These are phyloP conservation scores for Fusarium sp. DNA, from an alignment of 2,329 filamentous ascomycete species.

Conservation along the genomic window DNA sequence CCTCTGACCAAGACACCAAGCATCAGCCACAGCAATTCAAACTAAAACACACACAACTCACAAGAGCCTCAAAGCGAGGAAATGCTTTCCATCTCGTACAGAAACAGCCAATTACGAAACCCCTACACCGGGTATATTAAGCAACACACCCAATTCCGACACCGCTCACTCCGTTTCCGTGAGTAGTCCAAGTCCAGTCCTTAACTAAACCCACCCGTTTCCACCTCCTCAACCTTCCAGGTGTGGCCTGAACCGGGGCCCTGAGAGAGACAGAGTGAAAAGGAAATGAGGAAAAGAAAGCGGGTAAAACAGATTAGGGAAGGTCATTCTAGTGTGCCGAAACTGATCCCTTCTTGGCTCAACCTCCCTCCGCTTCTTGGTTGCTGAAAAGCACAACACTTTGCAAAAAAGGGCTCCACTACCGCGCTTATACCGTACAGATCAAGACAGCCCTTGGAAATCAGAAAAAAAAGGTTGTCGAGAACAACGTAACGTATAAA, in stretches of 20 bases:
- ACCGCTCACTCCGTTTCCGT: constrained; percentile 40
- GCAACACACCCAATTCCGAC: constrained; percentile 36
- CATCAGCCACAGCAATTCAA: neutral
- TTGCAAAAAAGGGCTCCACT: constrained; percentile 10
- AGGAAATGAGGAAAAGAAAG: constrained; percentile 19
- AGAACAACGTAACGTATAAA: constrained; percentile 1
- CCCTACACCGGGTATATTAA: constrained; percentile 45
- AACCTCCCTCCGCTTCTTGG: constrained; percentile 11
- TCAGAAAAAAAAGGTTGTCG: constrained; percentile 12
- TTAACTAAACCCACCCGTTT: constrained; percentile 29
- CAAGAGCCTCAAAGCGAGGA: neutral
- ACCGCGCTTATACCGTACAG: constrained; percentile 25
- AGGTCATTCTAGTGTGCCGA: constrained; percentile 34
- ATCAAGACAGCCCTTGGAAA: constrained; percentile 6
- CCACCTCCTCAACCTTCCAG: constrained; percentile 19
- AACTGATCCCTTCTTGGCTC: constrained; percentile 16
- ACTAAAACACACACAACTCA: neutral
- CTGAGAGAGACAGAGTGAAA: constrained; percentile 17
- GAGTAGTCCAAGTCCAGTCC: constrained; percentile 28
- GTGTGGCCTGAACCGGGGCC: constrained; percentile 19
- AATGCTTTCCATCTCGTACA: constrained; percentile 23
- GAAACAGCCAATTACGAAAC: constrained; percentile 30
- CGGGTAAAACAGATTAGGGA: neutral
- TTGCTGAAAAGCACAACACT: constrained; percentile 18
- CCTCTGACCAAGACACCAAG: neutral